These are phyloP conservation scores for Protoeuglena noctilucae DNA, from an alignment of 139 green algal genomes.

Conservation along the genomic window DNA sequence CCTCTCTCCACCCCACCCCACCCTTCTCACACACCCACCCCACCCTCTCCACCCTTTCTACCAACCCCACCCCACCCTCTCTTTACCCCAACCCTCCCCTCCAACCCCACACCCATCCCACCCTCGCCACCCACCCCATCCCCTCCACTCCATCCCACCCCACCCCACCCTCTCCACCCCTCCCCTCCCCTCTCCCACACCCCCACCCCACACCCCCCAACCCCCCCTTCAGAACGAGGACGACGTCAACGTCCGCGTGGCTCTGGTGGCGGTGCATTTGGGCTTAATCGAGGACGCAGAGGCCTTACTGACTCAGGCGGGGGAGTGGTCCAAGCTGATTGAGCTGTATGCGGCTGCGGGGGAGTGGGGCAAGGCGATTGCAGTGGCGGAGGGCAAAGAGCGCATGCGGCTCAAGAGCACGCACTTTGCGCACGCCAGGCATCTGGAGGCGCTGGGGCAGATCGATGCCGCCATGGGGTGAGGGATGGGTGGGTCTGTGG, in stretches of 20 bases:
- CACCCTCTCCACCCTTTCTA: too few relatives aligned
- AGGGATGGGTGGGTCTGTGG: not conserved
- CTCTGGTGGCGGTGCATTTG: constrained; percentile 47
- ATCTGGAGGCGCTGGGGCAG: constrained; percentile 30
- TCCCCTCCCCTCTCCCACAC: too few relatives aligned
- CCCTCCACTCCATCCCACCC: too few relatives aligned
- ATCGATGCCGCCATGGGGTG: constrained; percentile 21
- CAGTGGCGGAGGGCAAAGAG: constrained; percentile 48
- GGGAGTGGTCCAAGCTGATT: constrained; percentile 13
- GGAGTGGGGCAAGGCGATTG: constrained; percentile 52
- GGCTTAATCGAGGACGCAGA: constrained; percentile 44
- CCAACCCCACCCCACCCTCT: too few relatives aligned
- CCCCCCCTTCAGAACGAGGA: not conserved
- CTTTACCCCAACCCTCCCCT: too few relatives aligned
- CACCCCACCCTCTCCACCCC: too few relatives aligned
- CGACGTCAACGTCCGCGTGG: constrained; percentile 49
- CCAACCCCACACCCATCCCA: too few relatives aligned
- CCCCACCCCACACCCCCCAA: too few relatives aligned
- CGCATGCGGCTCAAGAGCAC: constrained; percentile 46
- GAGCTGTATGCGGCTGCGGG: constrained; percentile 28
- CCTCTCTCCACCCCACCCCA: too few relatives aligned
- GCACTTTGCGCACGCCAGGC: constrained; percentile 43
- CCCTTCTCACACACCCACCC: too few relatives aligned
- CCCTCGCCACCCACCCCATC: too few relatives aligned
- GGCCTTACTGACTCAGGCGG: constrained; percentile 25